phyloP scores from a whole-genome alignment of 2,329 filamentous ascomycete genomes.

The Metarhizium robertsii region DNA sequence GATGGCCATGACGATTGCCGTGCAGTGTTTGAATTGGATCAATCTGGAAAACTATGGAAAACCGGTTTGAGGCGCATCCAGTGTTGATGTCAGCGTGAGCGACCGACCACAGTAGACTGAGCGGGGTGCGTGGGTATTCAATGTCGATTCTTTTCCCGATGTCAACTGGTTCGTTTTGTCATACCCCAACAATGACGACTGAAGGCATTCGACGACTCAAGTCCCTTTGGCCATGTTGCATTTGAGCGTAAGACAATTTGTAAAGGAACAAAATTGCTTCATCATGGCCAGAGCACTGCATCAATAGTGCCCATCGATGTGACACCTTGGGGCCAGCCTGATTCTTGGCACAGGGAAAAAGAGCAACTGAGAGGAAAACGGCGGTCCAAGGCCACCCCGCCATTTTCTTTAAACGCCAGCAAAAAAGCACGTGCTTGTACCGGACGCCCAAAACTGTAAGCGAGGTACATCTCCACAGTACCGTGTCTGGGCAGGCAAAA shows the following conservation, averaged over 20 bases:
- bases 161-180: background rate
- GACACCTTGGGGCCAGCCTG: background rate
- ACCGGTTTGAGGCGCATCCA: background rate
- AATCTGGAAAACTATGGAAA: background rate
- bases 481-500: too few relatives aligned
- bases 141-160: background rate
- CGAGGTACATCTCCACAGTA: too few relatives aligned
- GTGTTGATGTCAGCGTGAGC: background rate
- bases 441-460: background rate
- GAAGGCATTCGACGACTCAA: background rate
- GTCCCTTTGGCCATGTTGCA: background rate
- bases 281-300: background rate
- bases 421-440: background rate
- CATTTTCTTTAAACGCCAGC: background rate
- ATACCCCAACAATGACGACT: background rate
- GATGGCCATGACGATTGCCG: background rate
- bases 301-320: background rate
- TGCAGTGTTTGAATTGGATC: background rate
- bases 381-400: background rate
- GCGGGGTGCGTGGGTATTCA: background rate
- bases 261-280: background rate
- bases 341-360: background rate
- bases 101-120: too few relatives aligned
- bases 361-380: too few relatives aligned
- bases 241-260: background rate